A percentile compares a stretch with the other conserved stretches of the same genome.
phyloP scores from a whole-genome alignment of 1,284 basidiomycete genomes.

The Clitocybe nebularis region DNA sequence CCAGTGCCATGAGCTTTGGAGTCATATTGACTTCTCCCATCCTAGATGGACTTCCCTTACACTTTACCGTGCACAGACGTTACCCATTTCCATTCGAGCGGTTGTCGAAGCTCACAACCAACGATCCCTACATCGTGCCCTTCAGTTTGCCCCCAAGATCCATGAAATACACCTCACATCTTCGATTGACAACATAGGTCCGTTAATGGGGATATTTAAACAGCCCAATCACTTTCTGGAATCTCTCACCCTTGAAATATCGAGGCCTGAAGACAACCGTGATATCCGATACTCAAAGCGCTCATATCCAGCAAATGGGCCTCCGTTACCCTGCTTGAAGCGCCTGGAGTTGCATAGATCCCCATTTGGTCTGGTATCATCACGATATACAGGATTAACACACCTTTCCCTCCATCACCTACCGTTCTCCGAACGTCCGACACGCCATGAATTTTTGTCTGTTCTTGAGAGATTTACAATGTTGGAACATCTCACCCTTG shows the following conservation, averaged over 20 bases:
- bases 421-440: slow-evolving; percentile 30
- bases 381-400: slow-evolving; percentile 29
- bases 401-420: slow-evolving; percentile 31
- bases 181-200: slow-evolving; percentile 27
- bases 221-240: slow-evolving; percentile 29
- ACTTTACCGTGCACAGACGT: slow-evolving; percentile 25
- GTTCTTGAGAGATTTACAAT: slow-evolving; percentile 27
- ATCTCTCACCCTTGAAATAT: slow-evolving; percentile 27
- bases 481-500: slow-evolving; percentile 29
- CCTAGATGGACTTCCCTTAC: slow-evolving; percentile 28
- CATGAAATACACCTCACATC: slow-evolving; percentile 28
- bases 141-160: slow-evolving; percentile 30
- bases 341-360: slow-evolving; percentile 30
- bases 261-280: slow-evolving; percentile 17
- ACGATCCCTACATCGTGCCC: slow-evolving; percentile 25
- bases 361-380: slow-evolving; percentile 32
- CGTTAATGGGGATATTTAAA: slow-evolving; percentile 28
- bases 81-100: slow-evolving; percentile 27
- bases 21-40: slow-evolving; percentile 33
- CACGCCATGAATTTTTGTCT: slow-evolving; percentile 26
- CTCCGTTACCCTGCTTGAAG: slow-evolving; percentile 18
- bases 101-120: slow-evolving; percentile 26
- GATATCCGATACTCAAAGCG: slow-evolving; percentile 21
- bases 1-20: slow-evolving; percentile 28
- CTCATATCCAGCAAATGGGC: slow-evolving; percentile 7